Evolutionary conservation across 768 basidiomycete genomes (phyloP), one percentile per base, ranked within the genome.

Genomic region (Phaffia tasmanica): DNA sequence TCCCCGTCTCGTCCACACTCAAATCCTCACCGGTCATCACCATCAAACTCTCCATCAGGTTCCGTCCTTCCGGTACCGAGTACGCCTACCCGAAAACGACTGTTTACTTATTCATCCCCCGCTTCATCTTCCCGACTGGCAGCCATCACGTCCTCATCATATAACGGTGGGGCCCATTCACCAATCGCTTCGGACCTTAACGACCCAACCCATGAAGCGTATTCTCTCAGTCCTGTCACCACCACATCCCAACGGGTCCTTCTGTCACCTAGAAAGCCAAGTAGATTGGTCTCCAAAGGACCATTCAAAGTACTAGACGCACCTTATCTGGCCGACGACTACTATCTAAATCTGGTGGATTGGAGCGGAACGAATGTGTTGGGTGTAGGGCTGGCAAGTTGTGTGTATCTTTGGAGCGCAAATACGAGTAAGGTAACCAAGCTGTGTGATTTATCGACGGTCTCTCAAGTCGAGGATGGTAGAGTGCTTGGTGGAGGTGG

Each of bases 281-380:
- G 88, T 8, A 83, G 94, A 54, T 85, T 81, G 66, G 87, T 97
- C 1, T 86, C 86, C 79, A 92, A 94, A 76, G 95, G 93, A 0
- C 94, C 94, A 1, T 98, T 94, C 79, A 85, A 95, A 66, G 94
- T 97, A 0, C 82, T 98, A 46, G 94, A 99, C 74, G 94, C 94
- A 9, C 95, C 94, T 0, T 93, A 98, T 64, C 83, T 99, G 16
- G 90, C 91, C 32, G 94, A 98, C 74, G 94, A 99, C 76, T 99
- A 97, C 76, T 98, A 99, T 73, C 86, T 99, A 70, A 98, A 98
- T 73, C 81, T 98, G 15, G 92, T 98, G 27, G 93, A 97, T 70
- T 98, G 95, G 95, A 89, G 88, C 2, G 87, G 85, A 62, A 93
- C 89, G 5, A 98, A 98, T 73, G 85, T 97, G 0, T 84, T 98